These are phyloP conservation scores for Eimeria necatrix DNA, from an alignment of 169 alveolate species.

Conservation along the genomic window DNA sequence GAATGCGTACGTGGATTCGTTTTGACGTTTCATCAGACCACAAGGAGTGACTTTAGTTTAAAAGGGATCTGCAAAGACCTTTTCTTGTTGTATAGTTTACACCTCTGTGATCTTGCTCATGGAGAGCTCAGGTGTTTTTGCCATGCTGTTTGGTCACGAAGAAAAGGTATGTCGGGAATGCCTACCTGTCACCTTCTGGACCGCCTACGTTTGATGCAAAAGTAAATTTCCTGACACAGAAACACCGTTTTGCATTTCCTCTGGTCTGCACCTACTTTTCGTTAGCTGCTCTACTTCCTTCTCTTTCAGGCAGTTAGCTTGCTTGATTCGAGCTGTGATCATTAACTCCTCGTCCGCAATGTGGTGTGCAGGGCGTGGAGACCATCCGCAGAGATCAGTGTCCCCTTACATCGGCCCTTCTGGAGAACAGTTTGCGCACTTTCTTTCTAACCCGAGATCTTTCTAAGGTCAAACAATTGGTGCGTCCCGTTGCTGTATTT, in stretches of 20 bases:
- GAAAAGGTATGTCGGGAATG: conserved; percentile 81
- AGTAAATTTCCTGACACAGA: background rate
- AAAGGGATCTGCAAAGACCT: too few species aligned
- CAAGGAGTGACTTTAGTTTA: too few species aligned
- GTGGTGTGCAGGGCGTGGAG: conserved; percentile 81
- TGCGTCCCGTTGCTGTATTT: background rate
- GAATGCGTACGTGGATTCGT: too few species aligned
- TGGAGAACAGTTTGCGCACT: conserved; percentile 74
- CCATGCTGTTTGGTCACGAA: conserved; percentile 83
- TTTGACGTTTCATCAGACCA: too few species aligned
- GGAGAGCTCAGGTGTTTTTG: conserved; percentile 68
- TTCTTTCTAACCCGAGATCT: conserved; percentile 79
- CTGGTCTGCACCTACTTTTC: background rate
- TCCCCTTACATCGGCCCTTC: conserved; percentile 74
- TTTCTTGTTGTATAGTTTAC: too few species aligned
- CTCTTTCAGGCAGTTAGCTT: background rate
- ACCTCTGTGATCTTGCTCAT: background rate
- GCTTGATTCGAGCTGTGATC: background rate
- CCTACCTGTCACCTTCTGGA: conserved; percentile 68
- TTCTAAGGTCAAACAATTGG: conserved; percentile 69
- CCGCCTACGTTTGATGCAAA: conserved; percentile 81
- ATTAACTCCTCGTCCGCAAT: background rate
- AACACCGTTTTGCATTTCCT: background rate
- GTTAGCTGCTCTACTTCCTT: background rate
- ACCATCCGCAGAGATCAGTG: conserved; percentile 82